Evolutionary conservation across 2,329 filamentous ascomycete genomes (phyloP).

Genomic region (Paradendryphiella salina): DNA sequence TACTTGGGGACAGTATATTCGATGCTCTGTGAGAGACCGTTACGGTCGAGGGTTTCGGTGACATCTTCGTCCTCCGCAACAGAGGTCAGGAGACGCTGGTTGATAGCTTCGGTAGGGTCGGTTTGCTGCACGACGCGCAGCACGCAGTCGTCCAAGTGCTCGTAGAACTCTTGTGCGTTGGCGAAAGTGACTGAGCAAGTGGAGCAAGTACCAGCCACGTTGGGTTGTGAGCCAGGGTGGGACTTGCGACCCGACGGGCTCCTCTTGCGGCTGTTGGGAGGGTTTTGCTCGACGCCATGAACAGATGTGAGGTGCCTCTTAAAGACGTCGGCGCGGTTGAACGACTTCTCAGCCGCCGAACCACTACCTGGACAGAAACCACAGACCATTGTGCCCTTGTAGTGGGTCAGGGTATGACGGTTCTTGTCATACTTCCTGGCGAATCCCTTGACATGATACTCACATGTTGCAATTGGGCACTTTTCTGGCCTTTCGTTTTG

Average conservation of each 20-base stretch:
- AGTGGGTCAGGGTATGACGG: conserved; percentile 88
- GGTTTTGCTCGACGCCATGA: conserved; percentile 89
- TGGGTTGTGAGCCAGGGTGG: conserved; percentile 65
- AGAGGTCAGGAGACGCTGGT: conserved; percentile 48
- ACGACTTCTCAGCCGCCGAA: conserved; percentile 88
- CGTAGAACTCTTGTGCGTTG: conserved; percentile 94
- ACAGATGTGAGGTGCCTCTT: conserved; percentile 90
- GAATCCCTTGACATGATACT: conserved; percentile 91
- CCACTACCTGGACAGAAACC: conserved; percentile 91
- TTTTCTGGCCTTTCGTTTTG: conserved; percentile 90
- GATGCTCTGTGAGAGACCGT: conserved; percentile 50
- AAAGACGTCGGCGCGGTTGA: conserved; percentile 94
- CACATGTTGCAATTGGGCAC: conserved; percentile 88
- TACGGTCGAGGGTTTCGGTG: conserved; percentile 46
- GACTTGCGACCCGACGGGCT: conserved; percentile 63
- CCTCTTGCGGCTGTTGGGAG: conserved; percentile 87
- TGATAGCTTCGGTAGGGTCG: conserved; percentile 50
- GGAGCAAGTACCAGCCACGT: conserved; percentile 81
- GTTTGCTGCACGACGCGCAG: conserved; percentile 60
- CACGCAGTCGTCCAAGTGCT: conserved; percentile 80
- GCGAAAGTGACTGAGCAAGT: conserved; percentile 85
- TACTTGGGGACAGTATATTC: conserved; percentile 51
- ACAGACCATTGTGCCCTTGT: conserved; percentile 97
- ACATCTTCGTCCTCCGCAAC: conserved; percentile 48
- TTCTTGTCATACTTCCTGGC: conserved; percentile 97